phyloP scores from a whole-genome alignment of 2,329 filamentous ascomycete genomes.

The Sporothrix globosa region DNA sequence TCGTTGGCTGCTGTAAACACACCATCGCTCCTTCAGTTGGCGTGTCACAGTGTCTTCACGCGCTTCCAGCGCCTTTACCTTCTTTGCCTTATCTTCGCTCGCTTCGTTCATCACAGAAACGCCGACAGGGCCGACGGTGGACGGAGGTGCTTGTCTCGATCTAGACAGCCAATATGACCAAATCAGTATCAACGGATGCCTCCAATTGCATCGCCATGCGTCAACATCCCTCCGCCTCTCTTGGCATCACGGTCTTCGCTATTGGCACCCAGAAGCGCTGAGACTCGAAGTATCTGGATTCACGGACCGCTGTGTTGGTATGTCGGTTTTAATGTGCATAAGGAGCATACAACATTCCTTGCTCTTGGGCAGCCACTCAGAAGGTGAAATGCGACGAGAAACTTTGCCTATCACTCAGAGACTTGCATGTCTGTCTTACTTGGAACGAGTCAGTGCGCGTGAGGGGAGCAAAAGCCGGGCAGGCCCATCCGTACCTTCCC shows the following conservation, averaged over 20 bases:
- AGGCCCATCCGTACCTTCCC: background rate
- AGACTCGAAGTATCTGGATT: background rate
- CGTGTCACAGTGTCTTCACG: no score
- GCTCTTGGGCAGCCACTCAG: background rate
- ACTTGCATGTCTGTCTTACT: background rate
- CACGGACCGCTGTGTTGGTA: background rate
- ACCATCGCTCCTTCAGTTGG: background rate
- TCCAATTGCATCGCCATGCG: background rate
- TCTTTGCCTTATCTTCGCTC: background rate
- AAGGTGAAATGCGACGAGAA: background rate
- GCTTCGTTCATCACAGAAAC: background rate
- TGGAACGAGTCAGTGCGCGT: background rate
- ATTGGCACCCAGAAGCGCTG: constrained; percentile 14
- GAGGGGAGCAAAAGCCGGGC: background rate
- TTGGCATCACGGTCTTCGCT: constrained; percentile 4
- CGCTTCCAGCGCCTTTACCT: background rate
- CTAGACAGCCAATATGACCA: background rate
- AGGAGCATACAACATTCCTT: background rate
- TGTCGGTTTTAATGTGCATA: background rate
- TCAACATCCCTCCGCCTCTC: constrained; percentile 5
- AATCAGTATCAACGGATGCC: background rate
- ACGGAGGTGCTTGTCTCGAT: background rate
- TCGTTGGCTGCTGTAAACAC: background rate
- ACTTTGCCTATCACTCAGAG: background rate
- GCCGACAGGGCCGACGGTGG: background rate